A percentile compares a stretch with the other conserved stretches of the same genome.
Evolutionary conservation across 805 yeast species (phyloP).

Genomic region (Suhomyces sp.): DNA sequence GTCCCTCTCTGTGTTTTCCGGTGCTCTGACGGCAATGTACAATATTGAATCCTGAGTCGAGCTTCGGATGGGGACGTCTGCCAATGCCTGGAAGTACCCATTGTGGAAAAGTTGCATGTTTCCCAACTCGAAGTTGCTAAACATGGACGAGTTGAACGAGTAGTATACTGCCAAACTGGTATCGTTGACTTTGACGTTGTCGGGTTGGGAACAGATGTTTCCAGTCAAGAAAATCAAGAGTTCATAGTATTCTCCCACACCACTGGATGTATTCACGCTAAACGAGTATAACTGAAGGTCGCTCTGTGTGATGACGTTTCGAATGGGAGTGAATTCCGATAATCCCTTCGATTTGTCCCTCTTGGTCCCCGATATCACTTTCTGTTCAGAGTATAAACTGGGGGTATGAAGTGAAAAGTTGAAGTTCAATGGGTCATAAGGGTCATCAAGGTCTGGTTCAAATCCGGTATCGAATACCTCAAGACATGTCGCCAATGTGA

Average conservation of each 20-base stretch:
- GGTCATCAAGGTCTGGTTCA: constrained; percentile 17
- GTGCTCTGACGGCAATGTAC: constrained; percentile 42
- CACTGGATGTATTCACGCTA: constrained; percentile 44
- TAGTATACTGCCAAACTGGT: constrained; percentile 37
- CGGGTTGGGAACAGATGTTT: constrained; percentile 41
- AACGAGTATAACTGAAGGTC: constrained; percentile 44
- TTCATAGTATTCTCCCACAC: constrained; percentile 47
- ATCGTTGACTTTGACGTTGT: constrained; percentile 19
- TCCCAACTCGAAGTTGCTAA: constrained; percentile 25
- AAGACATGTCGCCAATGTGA: too few species aligned
- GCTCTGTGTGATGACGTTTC: constrained; percentile 34
- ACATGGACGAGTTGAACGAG: constrained; percentile 38
- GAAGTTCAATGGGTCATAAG: constrained; percentile 3
- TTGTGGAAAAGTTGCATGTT: constrained; percentile 27
- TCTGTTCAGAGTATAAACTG: constrained; percentile 1
- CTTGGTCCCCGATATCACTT: constrained; percentile 4
- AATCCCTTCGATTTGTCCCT: constrained; percentile 24
- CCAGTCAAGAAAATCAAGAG: constrained; percentile 51
- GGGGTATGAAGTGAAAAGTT: constrained; percentile 1
- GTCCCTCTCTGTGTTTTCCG: constrained; percentile 35
- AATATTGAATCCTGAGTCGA: constrained; percentile 17
- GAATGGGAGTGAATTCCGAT: constrained; percentile 38
- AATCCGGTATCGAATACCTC: constrained; percentile 12
- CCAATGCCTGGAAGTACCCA: constrained; percentile 43
- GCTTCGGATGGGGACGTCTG: constrained; percentile 28